These are phyloP conservation scores for Penicillium samsonianum DNA, from an alignment of 495 filamentous ascomycete genomes.

Conservation along the genomic window DNA sequence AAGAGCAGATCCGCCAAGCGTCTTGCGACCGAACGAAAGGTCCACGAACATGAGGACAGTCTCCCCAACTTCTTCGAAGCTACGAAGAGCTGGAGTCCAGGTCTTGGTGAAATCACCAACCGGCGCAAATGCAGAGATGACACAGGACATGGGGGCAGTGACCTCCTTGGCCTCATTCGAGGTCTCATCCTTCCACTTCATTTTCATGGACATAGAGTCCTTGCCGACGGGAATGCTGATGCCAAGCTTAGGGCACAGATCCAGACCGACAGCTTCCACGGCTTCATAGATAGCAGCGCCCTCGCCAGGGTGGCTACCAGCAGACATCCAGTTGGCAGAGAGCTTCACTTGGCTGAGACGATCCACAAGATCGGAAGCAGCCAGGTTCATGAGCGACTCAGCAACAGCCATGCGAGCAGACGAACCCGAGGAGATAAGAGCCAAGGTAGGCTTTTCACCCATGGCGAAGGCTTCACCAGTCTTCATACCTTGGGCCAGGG, in stretches of 20 bases:
- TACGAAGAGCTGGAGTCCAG: conserved; percentile 88
- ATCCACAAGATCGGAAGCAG: conserved; percentile 78
- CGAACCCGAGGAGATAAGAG: conserved; percentile 87
- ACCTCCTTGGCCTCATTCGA: conserved; percentile 74
- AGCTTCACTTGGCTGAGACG: conserved; percentile 77
- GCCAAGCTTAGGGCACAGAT: conserved; percentile 79
- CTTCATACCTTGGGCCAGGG: conserved; percentile 67
- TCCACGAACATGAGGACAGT: conserved; percentile 90
- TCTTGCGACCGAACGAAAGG: conserved; percentile 72
- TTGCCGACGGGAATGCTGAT: conserved; percentile 95
- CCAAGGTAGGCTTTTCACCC: conserved; percentile 90
- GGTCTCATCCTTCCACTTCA: conserved; percentile 82
- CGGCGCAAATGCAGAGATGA: conserved; percentile 86
- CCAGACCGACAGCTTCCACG: conserved; percentile 88
- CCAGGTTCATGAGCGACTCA: conserved; percentile 89
- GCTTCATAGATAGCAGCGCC: conserved; percentile 93
- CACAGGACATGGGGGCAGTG: conserved; percentile 84
- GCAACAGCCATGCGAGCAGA: conserved; percentile 96
- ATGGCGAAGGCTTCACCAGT: conserved; percentile 96
- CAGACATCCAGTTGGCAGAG: conserved; percentile 99
- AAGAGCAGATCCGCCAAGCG: conserved; percentile 87
- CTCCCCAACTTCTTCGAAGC: conserved; percentile 85
- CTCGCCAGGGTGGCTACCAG: conserved; percentile 89
- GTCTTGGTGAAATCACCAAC: conserved; percentile 79
- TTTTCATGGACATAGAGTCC: conserved; percentile 99